Conservation (phyloP, 495 filamentous ascomycete genomes). For the Tuber microsphaerosporum region DNA sequence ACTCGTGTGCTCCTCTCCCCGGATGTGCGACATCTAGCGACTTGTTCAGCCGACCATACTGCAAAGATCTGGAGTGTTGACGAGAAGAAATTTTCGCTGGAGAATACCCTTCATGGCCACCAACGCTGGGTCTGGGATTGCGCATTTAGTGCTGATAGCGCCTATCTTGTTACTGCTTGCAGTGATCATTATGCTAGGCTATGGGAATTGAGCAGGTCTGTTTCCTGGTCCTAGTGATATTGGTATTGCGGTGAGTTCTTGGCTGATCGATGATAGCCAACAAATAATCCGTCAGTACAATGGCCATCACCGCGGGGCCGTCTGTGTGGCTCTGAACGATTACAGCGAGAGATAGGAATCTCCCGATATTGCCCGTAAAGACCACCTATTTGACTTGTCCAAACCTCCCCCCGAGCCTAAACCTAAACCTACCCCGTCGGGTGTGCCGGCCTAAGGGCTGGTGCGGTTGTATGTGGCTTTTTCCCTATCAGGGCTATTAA, state of each 20-base stretch:
- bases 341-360: conserved; percentile 61
- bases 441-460: neutral
- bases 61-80: conserved; percentile 96
- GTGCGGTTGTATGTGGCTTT: neutral
- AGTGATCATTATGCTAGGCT: conserved; percentile 94
- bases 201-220: conserved; percentile 69
- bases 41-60: conserved; percentile 94
- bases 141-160: conserved; percentile 91
- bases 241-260: neutral
- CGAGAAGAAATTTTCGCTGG: conserved; percentile 63
- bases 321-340: conserved; percentile 95
- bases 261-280: conserved; percentile 50
- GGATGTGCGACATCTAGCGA: conserved; percentile 93
- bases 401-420: neutral
- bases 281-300: conserved; percentile 95
- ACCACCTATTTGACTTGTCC: neutral
- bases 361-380: neutral
- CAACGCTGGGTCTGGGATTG: conserved; percentile 99
- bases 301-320: conserved; percentile 88
- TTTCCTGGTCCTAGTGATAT: neutral
- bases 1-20: conserved; percentile 92
- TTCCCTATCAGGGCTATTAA: neutral
- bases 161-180: conserved; percentile 96
- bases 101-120: conserved; percentile 85
- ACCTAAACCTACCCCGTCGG: neutral